Evolutionary conservation across 257 asterid species (phyloP), one percentile per base, ranked within the genome.

Genomic region (Fraxinus quadrangulata): DNA sequence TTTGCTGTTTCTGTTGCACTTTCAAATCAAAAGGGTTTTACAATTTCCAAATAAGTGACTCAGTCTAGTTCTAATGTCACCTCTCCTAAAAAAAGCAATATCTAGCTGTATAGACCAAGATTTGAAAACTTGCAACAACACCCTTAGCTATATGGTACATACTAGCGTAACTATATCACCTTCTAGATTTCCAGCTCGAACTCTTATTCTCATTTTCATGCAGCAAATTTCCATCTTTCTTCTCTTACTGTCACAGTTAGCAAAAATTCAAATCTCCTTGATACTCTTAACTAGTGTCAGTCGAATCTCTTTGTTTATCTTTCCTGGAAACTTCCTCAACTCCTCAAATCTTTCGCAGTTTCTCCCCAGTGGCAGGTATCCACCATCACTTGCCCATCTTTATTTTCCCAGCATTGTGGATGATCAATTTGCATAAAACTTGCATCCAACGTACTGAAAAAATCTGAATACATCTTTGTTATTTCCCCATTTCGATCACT

Each of bases 41-140:
- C 70, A 33, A 14, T 67, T 24, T 28, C 74, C 26, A 24, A 45
- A 69, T n/a, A 37, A 59, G 72, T 61, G 75, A 49, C 67, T 24
- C 21, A 42, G 5, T 40, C 74, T 12, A 5, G 6, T 37, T 3
- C 68, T 17, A 21, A 17, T 66, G 36, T 71, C 56, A 47, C 51
- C 65, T 73, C 68, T 71, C 19, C 23, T 39, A 42, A 39, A 40
- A 40, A 47, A 21, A 68, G 33, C 47, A 16, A 74, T 51, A 30
- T 33, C 69, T 36, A 24, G 21, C 51, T 56, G 71, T 68, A 47
- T 28, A 70, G 74, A 12, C 37, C 34, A 17, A 66, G 75, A 42
- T 69, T 56, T 71, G 23, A 56, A 75, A 30, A 61, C 74, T 84
- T 21, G 71, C 70, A 74, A 33, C 14, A 40, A 31, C 45, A 40